These are phyloP conservation scores for Trichocladium uniseriatum DNA, from an alignment of 495 filamentous ascomycete species.

Conservation along the genomic window DNA sequence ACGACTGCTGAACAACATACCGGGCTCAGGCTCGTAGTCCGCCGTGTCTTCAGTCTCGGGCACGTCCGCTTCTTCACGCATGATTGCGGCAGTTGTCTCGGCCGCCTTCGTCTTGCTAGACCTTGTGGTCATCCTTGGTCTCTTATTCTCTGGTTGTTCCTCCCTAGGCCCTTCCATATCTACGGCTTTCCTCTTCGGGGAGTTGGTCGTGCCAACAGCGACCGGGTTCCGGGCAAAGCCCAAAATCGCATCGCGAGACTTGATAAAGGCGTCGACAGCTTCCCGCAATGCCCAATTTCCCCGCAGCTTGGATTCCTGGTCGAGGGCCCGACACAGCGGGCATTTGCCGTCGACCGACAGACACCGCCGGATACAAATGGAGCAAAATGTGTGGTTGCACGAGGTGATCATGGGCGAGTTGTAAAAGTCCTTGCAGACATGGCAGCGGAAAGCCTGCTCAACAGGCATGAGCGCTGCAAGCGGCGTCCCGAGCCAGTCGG, in stretches of 20 bases:
- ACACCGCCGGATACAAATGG: slow-evolving; percentile 80
- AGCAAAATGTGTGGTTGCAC: slow-evolving; percentile 96
- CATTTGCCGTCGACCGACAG: slow-evolving; percentile 75
- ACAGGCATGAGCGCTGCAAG: slow-evolving; percentile 62
- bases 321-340: slow-evolving; percentile 64
- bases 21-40: slow-evolving; percentile 25
- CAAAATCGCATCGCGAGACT: slow-evolving; percentile 52
- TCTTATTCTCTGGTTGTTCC: slow-evolving; percentile 28
- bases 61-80: slow-evolving; percentile 27
- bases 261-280: slow-evolving; percentile 68
- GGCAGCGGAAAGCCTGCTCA: slow-evolving; percentile 81
- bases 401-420: slow-evolving; percentile 86
- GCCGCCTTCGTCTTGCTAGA: slow-evolving; percentile 31
- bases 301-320: slow-evolving; percentile 75
- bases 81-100: slow-evolving; percentile 29
- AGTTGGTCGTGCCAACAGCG: background rate
- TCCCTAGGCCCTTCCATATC: slow-evolving; percentile 35
- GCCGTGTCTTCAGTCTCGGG: slow-evolving; percentile 21
- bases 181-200: slow-evolving; percentile 44
- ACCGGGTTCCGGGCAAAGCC: slow-evolving; percentile 44
- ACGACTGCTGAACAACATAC: slow-evolving; percentile 3
- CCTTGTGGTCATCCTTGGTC: slow-evolving; percentile 38
- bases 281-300: slow-evolving; percentile 78
- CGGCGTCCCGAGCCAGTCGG: slow-evolving; percentile 84
- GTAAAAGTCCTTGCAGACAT: slow-evolving; percentile 97